Conservation (phyloP, 2,329 filamentous ascomycete genomes). For the Colletotrichum higginsianum region DNA sequence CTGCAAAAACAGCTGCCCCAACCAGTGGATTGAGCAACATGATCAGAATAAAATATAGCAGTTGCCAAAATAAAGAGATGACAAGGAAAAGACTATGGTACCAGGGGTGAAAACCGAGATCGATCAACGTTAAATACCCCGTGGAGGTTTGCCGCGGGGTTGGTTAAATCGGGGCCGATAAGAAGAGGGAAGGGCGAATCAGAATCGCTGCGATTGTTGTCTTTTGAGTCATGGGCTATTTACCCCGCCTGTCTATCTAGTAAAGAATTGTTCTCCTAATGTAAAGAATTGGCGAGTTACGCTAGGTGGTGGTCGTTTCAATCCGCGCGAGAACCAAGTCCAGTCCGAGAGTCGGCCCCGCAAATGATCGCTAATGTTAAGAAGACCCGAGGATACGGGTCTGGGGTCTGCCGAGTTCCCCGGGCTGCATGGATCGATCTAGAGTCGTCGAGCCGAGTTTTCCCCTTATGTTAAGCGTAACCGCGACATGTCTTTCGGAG, state of each 20-base stretch:
- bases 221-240: slow-evolving; percentile 21
- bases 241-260: slow-evolving; percentile 12
- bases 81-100: not conserved
- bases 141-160: slow-evolving; percentile 14
- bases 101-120: not conserved
- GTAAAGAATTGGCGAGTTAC: slow-evolving; percentile 34
- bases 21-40: slow-evolving; percentile 44
- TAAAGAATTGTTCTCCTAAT: slow-evolving; percentile 21
- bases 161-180: slow-evolving; percentile 29
- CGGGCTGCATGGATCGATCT: not conserved
- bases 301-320: not conserved
- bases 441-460: not conserved
- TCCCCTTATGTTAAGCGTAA: slow-evolving; percentile 21
- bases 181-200: slow-evolving; percentile 14
- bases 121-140: not conserved
- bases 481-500: not conserved
- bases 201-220: not conserved
- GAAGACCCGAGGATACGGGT: slow-evolving; percentile 30
- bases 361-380: slow-evolving; percentile 37
- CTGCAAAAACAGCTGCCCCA: slow-evolving; percentile 14
- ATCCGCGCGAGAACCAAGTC: not conserved
- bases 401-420: slow-evolving; percentile 19
- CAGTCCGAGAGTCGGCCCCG: slow-evolving; percentile 19
- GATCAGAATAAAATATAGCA: not conserved
- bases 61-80: not conserved